Base-by-base conservation (phyloP, 73 alveolate genomes). In the Stentor roeselii region DNA sequence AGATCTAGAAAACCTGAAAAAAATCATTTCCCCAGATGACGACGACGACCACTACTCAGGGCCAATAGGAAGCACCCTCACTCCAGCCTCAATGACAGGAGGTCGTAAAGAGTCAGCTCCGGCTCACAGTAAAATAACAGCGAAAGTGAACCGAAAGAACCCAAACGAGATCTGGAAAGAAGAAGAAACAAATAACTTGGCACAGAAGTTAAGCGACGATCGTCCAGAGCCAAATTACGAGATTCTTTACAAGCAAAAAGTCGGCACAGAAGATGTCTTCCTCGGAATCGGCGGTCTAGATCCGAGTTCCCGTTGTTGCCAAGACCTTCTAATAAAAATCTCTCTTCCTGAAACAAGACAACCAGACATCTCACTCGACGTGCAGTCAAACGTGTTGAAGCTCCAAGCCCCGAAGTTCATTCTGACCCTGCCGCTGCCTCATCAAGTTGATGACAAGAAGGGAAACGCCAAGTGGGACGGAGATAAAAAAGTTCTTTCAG, bases 391-490 rank as follows among this genome's bases (percentile, higher is more conserved):
- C 86, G 75, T 88, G 83, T 75, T 95, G 27, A 89, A 87, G 59
- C 88, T 95, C 39, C 84, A 92, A 83, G 91, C 95, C 1, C 98
- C 99, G 0, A 86, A 83, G 82, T 91, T 90, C 88, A 93, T 92
- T 42, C 78, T 95, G 50, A 92, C 92, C 60, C 95, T 88, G 42
- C 84, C 94, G 74, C 91, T 95, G 36, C 98, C 97, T 59, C 93
- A 93, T 83, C 82, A 83, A 60, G 99, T 95, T 32, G 85, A 86
- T 84, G 93, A 94, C 86, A 97, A 95, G 83, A 90, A 92, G 78
- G 96, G 97, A 2, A 96, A 94, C 60, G 99, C 99, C 30, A 87
- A 95, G 87, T 95, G 96, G 95, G 98, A 94, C 61, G 83, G 88
- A 50, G 92, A 90, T 59, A 92, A 88, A 89, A 92, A 90, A 3